Base-by-base conservation (phyloP, 2,329 filamentous ascomycete genomes). In the Apiospora koreana region DNA sequence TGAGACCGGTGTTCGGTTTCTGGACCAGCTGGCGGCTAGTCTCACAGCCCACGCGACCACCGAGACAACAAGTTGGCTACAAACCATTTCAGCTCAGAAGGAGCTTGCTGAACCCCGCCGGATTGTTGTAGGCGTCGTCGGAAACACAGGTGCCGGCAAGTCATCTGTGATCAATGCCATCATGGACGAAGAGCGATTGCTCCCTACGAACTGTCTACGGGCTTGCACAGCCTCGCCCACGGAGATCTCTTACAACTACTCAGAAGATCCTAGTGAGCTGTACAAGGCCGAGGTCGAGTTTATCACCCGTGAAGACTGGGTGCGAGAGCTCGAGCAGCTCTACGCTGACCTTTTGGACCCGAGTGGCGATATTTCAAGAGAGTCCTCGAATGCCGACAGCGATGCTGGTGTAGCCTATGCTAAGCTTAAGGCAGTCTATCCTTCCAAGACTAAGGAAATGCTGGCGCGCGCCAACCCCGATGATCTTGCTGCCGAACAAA, bases 151-250 rank as follows among this genome's bases (percentile, higher is more conserved):
- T 1, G 68, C 73, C 0, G 75, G 75, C 8, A 76, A 77, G 46
- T 76, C 75, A 68, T 75, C 74, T 9, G 62, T 76, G 10, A 74
- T 76, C 62, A 77, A 77, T 65, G 72, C 73, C 1, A 48, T 77
- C 21, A 46, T 74, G 18, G 70, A 69, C 10, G 76, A 78, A 50
- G 82, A 83, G 72, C 83, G 7, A 71, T 9, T 62, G 18, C 28
- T 82, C 0, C 81, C 79, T 0, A 82, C 81, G 0, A 81, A 75
- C 67, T 88, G 88, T 66, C 31, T 79, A 21, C 73, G 77, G 10
- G 77, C 76, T 31, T 77, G 76, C 43, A 78, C 77, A 65, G 75
- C 77, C 1, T 75, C 74, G 28, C 73, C 75, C 3, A 77, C 74
- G 7, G 75, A 78, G 67, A 74, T 78, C 8, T 76, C 76, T 1